Percentiles rank a stretch among this genome's conserved stretches.
These are phyloP conservation scores for Rhodotorula sp. DNA, from an alignment of 1,284 basidiomycete species.

Conservation along the genomic window DNA sequence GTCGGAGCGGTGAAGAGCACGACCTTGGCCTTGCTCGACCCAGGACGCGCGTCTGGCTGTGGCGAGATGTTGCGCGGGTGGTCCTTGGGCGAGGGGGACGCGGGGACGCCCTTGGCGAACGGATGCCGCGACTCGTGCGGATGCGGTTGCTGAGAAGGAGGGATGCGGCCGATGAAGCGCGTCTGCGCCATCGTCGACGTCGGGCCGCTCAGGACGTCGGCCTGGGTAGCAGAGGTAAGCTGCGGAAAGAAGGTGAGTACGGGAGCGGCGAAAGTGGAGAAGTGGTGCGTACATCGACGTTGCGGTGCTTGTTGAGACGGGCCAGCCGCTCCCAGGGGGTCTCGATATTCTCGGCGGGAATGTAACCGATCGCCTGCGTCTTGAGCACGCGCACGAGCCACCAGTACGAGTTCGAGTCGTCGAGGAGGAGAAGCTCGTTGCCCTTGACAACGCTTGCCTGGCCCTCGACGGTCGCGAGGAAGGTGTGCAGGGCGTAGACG, in stretches of 20 bases:
- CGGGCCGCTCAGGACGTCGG: constrained; percentile 48
- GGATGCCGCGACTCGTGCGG: constrained; percentile 43
- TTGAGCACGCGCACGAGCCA: constrained; percentile 95
- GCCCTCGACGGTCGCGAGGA: constrained; percentile 91
- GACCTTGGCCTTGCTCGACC: constrained; percentile 38
- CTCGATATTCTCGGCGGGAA: constrained; percentile 98
- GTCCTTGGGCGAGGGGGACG: constrained; percentile 44
- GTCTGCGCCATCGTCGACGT: constrained; percentile 45
- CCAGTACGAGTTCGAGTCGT: constrained; percentile 97
- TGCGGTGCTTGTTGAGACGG: constrained; percentile 93
- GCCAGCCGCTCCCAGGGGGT: constrained; percentile 96
- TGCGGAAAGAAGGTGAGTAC: constrained; percentile 7
- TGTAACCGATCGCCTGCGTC: constrained; percentile 98
- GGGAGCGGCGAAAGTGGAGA: background rate
- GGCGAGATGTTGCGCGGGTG: constrained; percentile 44
- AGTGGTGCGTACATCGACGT: constrained; percentile 76
- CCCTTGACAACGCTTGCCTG: constrained; percentile 96
- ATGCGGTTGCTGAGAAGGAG: constrained; percentile 40
- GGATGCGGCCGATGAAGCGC: constrained; percentile 44
- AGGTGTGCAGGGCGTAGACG: constrained; percentile 86
- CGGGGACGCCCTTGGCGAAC: constrained; percentile 40
- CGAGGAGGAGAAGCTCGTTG: constrained; percentile 87
- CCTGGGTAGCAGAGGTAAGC: constrained; percentile 48
- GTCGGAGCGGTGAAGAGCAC: constrained; percentile 57
- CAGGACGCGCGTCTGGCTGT: constrained; percentile 4